A percentile compares a stretch with the other conserved stretches of the same genome.
phyloP scores from a whole-genome alignment of 768 basidiomycete species.

The Kwoniella mangroviensis region DNA sequence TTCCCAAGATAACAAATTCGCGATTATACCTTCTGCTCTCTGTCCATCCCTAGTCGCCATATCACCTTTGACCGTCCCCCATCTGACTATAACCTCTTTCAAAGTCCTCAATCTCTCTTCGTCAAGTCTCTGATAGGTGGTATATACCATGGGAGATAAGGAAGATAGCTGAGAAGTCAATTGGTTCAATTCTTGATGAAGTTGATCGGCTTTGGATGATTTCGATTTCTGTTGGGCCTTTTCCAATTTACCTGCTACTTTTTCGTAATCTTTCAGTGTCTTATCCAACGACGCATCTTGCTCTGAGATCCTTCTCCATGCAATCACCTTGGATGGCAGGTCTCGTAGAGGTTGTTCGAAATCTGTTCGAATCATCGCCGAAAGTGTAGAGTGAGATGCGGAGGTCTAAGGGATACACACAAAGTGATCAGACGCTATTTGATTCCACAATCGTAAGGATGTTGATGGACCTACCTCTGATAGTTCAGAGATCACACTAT shows the following conservation, averaged over 20 bases:
- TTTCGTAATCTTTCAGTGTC: constrained; percentile 56
- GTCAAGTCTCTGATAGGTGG: constrained; percentile 53
- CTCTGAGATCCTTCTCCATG: constrained; percentile 41
- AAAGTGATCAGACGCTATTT: not conserved
- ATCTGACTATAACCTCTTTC: constrained; percentile 56
- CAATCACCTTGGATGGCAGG: constrained; percentile 45
- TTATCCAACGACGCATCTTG: constrained; percentile 54
- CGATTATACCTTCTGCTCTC: constrained; percentile 50
- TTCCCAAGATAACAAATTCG: constrained; percentile 52
- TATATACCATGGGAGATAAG: constrained; percentile 53
- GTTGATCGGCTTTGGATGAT: constrained; percentile 45
- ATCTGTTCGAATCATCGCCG: constrained; percentile 49
- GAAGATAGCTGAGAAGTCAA: constrained; percentile 40
- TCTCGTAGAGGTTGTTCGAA: constrained; percentile 54
- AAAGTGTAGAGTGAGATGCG: constrained; percentile 43
- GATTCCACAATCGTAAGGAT: not conserved
- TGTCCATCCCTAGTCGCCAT: constrained; percentile 50
- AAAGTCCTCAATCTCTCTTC: constrained; percentile 47
- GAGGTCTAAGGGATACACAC: constrained; percentile 35
- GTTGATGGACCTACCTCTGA: constrained; percentile 41
- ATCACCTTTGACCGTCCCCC: constrained; percentile 54
- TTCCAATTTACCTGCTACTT: constrained; percentile 49
- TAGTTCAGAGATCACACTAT: constrained; percentile 50
- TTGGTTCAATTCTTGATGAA: constrained; percentile 47
- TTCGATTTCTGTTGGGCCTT: constrained; percentile 52